Percentiles rank a stretch among this genome's conserved stretches.
Conservation (phyloP, 257 asterid species). For the Buddleja alternifolia region DNA sequence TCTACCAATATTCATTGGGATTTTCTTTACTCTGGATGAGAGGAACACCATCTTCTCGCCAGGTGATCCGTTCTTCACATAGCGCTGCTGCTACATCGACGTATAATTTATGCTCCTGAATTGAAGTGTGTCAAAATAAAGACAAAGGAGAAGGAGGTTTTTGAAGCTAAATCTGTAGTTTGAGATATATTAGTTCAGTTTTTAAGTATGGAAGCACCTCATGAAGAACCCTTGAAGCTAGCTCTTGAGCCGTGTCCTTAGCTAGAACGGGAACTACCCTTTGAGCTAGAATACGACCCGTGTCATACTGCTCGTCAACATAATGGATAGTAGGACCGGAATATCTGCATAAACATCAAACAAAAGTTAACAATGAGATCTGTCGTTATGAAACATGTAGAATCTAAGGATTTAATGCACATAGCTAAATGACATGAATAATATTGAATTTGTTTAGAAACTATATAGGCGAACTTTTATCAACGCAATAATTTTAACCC, state of each 20-base stretch:
- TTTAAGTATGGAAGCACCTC: conserved; percentile 48
- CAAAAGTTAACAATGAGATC: background rate
- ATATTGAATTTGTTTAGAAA: too few species aligned
- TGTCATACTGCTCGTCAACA: conserved; percentile 81
- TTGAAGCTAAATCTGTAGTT: background rate
- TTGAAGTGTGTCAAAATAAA: background rate
- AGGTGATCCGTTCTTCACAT: conserved; percentile 68
- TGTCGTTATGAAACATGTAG: background rate
- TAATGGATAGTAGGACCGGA: conserved; percentile 85
- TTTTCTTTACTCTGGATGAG: conserved; percentile 64
- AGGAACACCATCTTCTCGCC: conserved; percentile 88
- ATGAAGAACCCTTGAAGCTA: conserved; percentile 77
- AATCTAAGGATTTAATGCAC: too few species aligned
- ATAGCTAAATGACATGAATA: too few species aligned
- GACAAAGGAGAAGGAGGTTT: background rate
- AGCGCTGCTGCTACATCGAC: conserved; percentile 63
- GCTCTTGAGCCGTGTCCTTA: conserved; percentile 73
- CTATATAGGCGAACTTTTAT: too few species aligned
- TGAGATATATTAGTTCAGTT: conserved; percentile 3
- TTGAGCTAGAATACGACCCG: conserved; percentile 88
- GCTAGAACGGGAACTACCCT: conserved; percentile 78
- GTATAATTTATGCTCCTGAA: conserved; percentile 76
- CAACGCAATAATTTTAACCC: too few species aligned
- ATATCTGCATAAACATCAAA: conserved; percentile 42
- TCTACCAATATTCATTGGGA: conserved; percentile 42